A percentile compares a stretch with the other conserved stretches of the same genome.
phyloP scores from a whole-genome alignment of 2,329 filamentous ascomycete species.

The Eurotiales sp. region DNA sequence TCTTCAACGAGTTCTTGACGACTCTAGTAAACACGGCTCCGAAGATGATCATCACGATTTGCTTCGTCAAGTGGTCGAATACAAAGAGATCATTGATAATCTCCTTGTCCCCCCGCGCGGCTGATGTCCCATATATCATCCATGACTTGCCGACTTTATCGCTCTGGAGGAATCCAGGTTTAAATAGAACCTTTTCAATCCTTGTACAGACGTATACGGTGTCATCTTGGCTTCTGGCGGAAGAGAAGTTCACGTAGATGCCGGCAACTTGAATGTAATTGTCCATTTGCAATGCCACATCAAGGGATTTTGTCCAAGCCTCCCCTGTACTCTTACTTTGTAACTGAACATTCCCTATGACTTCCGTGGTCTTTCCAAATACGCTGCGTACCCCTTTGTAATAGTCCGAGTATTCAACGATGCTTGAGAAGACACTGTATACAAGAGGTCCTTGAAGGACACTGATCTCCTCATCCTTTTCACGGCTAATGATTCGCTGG shows the following conservation, averaged over 20 bases:
- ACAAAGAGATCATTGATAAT: conserved; percentile 23
- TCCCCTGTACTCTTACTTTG: not conserved
- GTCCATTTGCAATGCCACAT: too few species aligned
- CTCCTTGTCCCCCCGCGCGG: conserved; percentile 2
- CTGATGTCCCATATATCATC: not conserved
- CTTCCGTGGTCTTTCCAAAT: conserved; percentile 16
- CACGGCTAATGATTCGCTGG: conserved; percentile 15
- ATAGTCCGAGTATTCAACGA: conserved; percentile 13
- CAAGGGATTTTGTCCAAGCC: conserved; percentile 9
- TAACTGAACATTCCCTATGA: not conserved
- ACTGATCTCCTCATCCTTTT: conserved; percentile 9
- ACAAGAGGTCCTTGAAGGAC: conserved; percentile 16
- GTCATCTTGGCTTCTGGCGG: conserved; percentile 18
- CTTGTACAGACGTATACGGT: conserved; percentile 19
- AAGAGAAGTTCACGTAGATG: conserved; percentile 25
- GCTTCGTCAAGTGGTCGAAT: conserved; percentile 19
- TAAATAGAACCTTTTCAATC: conserved; percentile 4
- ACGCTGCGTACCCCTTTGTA: conserved; percentile 17
- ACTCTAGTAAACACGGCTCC: conserved; percentile 12
- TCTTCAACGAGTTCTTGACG: not conserved
- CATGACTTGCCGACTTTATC: conserved; percentile 3
- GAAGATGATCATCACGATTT: conserved; percentile 20
- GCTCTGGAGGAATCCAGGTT: conserved; percentile 17
- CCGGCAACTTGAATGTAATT: conserved; percentile 29
- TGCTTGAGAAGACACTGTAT: conserved; percentile 13